Evolutionary conservation across 2,329 filamentous ascomycete genomes (phyloP), one percentile per base, ranked within the genome.

Genomic region (Hypoxylon sp.): DNA sequence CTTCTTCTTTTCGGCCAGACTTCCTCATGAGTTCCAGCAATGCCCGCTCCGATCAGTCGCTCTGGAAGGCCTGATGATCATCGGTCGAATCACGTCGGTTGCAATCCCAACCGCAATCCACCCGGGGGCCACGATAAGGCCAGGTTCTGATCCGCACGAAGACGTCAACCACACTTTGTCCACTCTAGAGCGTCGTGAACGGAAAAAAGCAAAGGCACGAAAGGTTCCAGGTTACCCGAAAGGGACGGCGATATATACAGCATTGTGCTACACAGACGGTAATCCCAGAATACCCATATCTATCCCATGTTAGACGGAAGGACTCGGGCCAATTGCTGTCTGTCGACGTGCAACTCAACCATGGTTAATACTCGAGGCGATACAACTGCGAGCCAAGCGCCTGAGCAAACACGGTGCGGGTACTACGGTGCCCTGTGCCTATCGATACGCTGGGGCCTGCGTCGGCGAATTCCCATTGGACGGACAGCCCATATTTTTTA

Each of bases 391-490:
- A 17, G 45, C 58, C 46, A 40, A 58, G 54, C 55, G 49, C 38
- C 40, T 48, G 46, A 31, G 26, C 43, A 37, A 62, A 58, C 58
- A 62, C 58, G 48, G 58, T 62, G 24, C 5, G 15, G 15, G 3
- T 13, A 10, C 13, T 9, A 62, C 49, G 55, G 58, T 62, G 37
- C 21, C 6, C 4, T 8, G 43, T 46, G 24, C n/a, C n/a, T 24
- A 51, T 49, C 21, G 26, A 40, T 42, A 42, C 4, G 24, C 38
- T n/a, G 18, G 11, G 10, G 23, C 18, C 21, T 24, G 27, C 27
- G n/a, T 29, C 21, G 18, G 31, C 3, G 21, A 27, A 2, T 27
- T 48, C 31, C 51, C 29, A 62, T 62, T 62, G 58, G 58, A 27
- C 29, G 17, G 11, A 15, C 3, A 11, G 20, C 26, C 49, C 37